Evolutionary conservation across 169 alveolate genomes (phyloP), one percentile per base, ranked within the genome.

Genomic region (Cryptosporidium viatorum): DNA sequence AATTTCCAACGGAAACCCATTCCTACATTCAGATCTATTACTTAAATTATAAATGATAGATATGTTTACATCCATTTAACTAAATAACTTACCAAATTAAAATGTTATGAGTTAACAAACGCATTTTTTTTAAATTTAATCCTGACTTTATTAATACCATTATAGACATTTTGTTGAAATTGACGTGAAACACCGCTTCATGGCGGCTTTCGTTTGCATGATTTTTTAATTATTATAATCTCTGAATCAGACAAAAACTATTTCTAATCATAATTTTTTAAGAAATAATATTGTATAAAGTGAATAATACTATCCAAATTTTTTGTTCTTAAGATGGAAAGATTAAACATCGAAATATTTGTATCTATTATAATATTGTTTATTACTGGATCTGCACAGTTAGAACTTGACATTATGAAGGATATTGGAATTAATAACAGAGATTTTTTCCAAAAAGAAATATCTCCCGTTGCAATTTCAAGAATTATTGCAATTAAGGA

Each of bases 101-200:
- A 31, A 91, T 71, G 50, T 91, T 91, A 75, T 91, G 93, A 21
- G 93, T 91, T 23, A 91, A 71, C 65, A 91, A 84, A 60, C 93
- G 91, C 93, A 91, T 91, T 26, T 80, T 80, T 7, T 37, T 58
- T 26, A n/a, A 62, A 16, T n/a, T 60, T 65, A 26, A n/a, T n/a
- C 50, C 2, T 6, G n/a, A 18, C n/a, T 18, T 35, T 51, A 33
- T 21, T 35, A 12, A 16, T 59, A 0, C 0, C 9, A 59, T 26
- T 12, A 59, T 31, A 65, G 71, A 65, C 67, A 21, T 55, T 33
- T 59, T 7, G 50, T 33, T n/a, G 23, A n/a, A 65, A 37, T 26
- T 31, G 26, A 65, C 71, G 50, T 37, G 50, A 7, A 14, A 1
- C 71, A 10, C 71, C 71, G 43, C 50, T n/a, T 65, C 12, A 65